Percentiles rank a stretch among this genome's conserved stretches.
These are phyloP conservation scores for Amaranthus palmeri DNA, from an alignment of 148 eudicot species.

Conservation along the genomic window DNA sequence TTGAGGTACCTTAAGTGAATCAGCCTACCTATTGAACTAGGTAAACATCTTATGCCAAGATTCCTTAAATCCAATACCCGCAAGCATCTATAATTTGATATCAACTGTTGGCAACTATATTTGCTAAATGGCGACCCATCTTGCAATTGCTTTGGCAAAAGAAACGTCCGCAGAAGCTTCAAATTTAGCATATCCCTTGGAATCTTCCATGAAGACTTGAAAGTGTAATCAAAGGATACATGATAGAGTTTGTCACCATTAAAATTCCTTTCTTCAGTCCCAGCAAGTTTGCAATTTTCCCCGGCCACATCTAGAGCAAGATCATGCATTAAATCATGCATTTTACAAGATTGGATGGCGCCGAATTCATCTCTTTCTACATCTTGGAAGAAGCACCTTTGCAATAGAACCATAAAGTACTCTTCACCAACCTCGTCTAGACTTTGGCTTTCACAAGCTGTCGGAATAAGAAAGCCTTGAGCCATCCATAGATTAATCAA, in stretches of 20 bases:
- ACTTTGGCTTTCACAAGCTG: neutral
- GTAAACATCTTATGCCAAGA: neutral
- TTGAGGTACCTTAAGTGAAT: slow-evolving; percentile 27
- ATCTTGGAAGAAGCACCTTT: slow-evolving; percentile 20
- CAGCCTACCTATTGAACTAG: slow-evolving; percentile 17
- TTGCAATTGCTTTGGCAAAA: neutral
- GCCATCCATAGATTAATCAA: slow-evolving; percentile 27
- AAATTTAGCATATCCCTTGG: slow-evolving; percentile 3
- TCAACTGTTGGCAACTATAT: neutral
- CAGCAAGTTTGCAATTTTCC: neutral
- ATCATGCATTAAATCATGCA: slow-evolving; percentile 32
- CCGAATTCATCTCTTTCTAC: neutral
- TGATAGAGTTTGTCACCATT: slow-evolving; percentile 6
- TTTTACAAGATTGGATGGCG: slow-evolving; percentile 4
- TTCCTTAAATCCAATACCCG: slow-evolving; percentile 12
- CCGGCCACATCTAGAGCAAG: slow-evolving; percentile 18
- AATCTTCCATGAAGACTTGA: slow-evolving; percentile 1
- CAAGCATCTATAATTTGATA: slow-evolving; percentile 13
- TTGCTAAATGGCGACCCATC: slow-evolving; percentile 7
- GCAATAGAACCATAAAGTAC: slow-evolving; percentile 4
- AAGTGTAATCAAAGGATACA: slow-evolving; percentile 10
- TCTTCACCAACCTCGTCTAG: slow-evolving; percentile 1
- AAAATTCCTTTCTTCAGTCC: neutral
- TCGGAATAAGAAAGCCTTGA: slow-evolving; percentile 11
- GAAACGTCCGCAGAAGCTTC: slow-evolving; percentile 21